Evolutionary conservation across 257 asterid species (phyloP).

Genomic region (Striga asiatica): DNA sequence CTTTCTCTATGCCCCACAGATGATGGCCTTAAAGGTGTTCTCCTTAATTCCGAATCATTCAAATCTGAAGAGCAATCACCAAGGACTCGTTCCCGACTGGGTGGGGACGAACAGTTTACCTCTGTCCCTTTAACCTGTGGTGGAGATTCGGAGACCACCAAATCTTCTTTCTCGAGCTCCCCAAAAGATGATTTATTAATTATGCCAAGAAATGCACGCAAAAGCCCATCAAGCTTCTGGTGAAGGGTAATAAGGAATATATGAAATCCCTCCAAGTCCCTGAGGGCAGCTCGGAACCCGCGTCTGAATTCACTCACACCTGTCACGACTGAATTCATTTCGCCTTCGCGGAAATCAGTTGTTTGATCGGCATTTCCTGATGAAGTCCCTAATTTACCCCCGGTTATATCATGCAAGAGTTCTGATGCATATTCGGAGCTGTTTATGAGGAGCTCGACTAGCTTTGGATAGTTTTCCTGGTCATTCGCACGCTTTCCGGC

Average conservation of each 20-base stretch:
- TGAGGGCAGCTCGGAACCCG: slow-evolving; percentile 83
- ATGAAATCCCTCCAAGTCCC: slow-evolving; percentile 94
- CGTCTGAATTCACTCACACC: slow-evolving; percentile 59
- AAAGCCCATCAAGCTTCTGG: slow-evolving; percentile 73
- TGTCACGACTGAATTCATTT: slow-evolving; percentile 46
- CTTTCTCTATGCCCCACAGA: slow-evolving; percentile 58
- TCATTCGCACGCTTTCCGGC: slow-evolving; percentile 92
- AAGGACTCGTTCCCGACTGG: slow-evolving; percentile 37
- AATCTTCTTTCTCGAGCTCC: slow-evolving; percentile 71
- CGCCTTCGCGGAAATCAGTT: slow-evolving; percentile 26
- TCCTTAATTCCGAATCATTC: slow-evolving; percentile 46
- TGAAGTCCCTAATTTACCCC: slow-evolving; percentile 65
- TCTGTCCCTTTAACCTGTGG: slow-evolving; percentile 34
- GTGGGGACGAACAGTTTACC: slow-evolving; percentile 36
- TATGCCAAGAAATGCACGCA: slow-evolving; percentile 57
- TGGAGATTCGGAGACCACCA: slow-evolving; percentile 51
- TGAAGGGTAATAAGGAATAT: slow-evolving; percentile 86
- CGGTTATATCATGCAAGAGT: slow-evolving; percentile 63
- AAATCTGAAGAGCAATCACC: slow-evolving; percentile 39
- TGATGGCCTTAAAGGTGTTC: slow-evolving; percentile 36
- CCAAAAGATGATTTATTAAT: slow-evolving; percentile 48
- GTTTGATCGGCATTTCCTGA: slow-evolving; percentile 30
- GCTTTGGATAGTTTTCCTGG: slow-evolving; percentile 81
- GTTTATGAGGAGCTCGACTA: slow-evolving; percentile 90
- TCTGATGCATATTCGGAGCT: slow-evolving; percentile 68